Conservation (phyloP, 306 rosid species). For the Mimosa bimucronata region DNA sequence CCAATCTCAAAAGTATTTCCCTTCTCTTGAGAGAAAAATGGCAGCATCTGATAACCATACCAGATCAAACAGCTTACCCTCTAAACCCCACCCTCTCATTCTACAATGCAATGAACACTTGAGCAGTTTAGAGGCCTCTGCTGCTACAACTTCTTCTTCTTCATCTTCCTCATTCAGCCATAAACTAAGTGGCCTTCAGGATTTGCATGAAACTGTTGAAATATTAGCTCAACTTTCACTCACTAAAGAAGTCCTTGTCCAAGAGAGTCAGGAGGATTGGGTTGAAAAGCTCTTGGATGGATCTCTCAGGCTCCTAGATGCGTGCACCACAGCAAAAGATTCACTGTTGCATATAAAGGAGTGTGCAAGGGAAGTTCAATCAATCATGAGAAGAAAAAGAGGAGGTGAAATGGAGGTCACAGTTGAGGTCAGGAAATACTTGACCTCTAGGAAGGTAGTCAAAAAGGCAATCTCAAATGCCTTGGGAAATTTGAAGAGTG, state of each 20-base stretch:
- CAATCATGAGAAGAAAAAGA: slow-evolving; percentile 54
- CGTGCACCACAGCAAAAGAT: slow-evolving; percentile 48
- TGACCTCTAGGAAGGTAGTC: slow-evolving; percentile 58
- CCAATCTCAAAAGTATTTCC: background rate
- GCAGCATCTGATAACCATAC: slow-evolving; percentile 1
- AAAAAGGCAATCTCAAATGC: slow-evolving; percentile 50
- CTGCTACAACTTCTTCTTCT: background rate
- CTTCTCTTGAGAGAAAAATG: background rate
- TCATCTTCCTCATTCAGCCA: background rate
- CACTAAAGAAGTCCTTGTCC: slow-evolving; percentile 20
- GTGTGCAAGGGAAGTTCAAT: slow-evolving; percentile 54
- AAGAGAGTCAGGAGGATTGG: slow-evolving; percentile 41
- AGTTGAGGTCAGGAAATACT: slow-evolving; percentile 46
- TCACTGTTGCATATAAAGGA: slow-evolving; percentile 54
- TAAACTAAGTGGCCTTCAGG: background rate
- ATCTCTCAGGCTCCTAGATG: slow-evolving; percentile 53
- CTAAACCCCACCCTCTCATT: slow-evolving; percentile 19
- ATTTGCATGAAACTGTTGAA: slow-evolving; percentile 15
- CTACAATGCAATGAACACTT: slow-evolving; percentile 14
- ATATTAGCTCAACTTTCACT: background rate
- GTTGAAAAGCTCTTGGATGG: slow-evolving; percentile 55
- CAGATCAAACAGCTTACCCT: slow-evolving; percentile 24
- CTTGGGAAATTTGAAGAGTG: slow-evolving; percentile 41
- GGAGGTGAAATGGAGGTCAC: slow-evolving; percentile 50
- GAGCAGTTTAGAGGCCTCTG: background rate